These are phyloP conservation scores for Coniosporium tulheliwenetii DNA, from an alignment of 2,329 filamentous ascomycete genomes.

Conservation along the genomic window DNA sequence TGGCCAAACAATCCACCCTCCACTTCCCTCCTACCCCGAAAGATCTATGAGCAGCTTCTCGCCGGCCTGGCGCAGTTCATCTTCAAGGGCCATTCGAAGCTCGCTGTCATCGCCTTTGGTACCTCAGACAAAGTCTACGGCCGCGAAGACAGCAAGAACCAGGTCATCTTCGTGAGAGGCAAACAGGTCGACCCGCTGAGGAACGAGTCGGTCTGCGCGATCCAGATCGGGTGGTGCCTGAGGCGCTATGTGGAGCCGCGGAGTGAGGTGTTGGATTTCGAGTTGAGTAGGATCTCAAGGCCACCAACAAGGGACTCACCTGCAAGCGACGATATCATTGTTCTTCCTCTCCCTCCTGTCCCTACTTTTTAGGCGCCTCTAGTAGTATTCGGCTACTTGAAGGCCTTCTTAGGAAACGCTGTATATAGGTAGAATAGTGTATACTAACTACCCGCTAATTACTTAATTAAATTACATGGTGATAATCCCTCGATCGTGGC, in stretches of 20 bases:
- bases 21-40: conserved; percentile 22
- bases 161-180: conserved; percentile 30
- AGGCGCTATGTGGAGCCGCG: conserved; percentile 29
- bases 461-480: too few relatives aligned
- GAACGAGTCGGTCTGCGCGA: conserved; percentile 21
- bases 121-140: conserved; percentile 30
- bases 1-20: conserved; percentile 30
- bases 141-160: conserved; percentile 28
- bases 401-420: too few relatives aligned
- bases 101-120: conserved; percentile 30
- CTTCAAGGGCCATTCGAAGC: conserved; percentile 9
- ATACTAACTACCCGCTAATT: too few relatives aligned
- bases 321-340: not conserved
- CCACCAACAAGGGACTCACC: conserved; percentile 20
- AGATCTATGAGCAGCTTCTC: conserved; percentile 30
- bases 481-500: too few relatives aligned
- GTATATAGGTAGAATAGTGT: too few relatives aligned
- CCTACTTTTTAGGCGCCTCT: too few relatives aligned
- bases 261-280: conserved; percentile 30
- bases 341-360: too few relatives aligned
- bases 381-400: too few relatives aligned
- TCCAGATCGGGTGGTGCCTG: conserved; percentile 29
- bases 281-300: conserved; percentile 17
- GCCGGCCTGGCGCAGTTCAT: conserved; percentile 19
- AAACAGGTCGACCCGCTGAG: conserved; percentile 25